Conservation (phyloP, 2,329 filamentous ascomycete genomes). For the Aspergillus caelatus region DNA sequence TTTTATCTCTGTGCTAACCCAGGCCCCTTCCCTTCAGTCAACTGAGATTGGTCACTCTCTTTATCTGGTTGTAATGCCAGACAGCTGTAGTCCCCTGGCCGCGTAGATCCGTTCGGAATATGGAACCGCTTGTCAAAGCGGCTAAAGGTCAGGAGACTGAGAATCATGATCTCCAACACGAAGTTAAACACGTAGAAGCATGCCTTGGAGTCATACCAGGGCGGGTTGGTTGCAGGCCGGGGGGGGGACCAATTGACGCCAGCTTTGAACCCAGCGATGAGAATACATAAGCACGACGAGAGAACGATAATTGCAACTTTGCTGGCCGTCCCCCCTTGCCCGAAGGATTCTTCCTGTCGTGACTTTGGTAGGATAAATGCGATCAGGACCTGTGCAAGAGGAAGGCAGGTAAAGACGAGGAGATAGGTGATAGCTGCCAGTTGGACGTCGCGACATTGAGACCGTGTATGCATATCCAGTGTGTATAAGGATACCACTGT, state of each 20-base stretch:
- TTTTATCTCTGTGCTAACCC: not conserved
- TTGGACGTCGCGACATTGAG: constrained; percentile 64
- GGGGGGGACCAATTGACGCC: constrained; percentile 59
- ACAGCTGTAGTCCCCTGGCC: constrained; percentile 39
- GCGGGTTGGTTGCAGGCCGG: constrained; percentile 57
- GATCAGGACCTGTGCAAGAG: constrained; percentile 58
- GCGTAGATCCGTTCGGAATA: constrained; percentile 64
- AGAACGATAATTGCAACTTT: constrained; percentile 69
- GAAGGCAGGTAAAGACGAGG: constrained; percentile 67
- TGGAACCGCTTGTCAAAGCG: constrained; percentile 77
- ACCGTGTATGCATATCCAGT: constrained; percentile 52
- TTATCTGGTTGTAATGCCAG: not conserved
- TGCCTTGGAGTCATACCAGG: constrained; percentile 71
- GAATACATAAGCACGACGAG: constrained; percentile 56
- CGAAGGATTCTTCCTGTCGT: constrained; percentile 62
- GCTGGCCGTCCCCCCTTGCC: constrained; percentile 65
- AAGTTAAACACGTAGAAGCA: constrained; percentile 84
- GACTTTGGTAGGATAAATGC: constrained; percentile 49
- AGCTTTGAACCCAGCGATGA: constrained; percentile 71
- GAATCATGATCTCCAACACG: constrained; percentile 69
- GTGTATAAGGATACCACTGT: constrained; percentile 71
- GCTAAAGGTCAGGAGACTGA: constrained; percentile 66
- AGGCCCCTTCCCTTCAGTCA: not conserved
- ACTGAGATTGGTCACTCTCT: constrained; percentile 40
- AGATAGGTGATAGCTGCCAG: constrained; percentile 65